These are phyloP conservation scores for Viola pubescens DNA, from an alignment of 441 rosid genomes.

Conservation along the genomic window DNA sequence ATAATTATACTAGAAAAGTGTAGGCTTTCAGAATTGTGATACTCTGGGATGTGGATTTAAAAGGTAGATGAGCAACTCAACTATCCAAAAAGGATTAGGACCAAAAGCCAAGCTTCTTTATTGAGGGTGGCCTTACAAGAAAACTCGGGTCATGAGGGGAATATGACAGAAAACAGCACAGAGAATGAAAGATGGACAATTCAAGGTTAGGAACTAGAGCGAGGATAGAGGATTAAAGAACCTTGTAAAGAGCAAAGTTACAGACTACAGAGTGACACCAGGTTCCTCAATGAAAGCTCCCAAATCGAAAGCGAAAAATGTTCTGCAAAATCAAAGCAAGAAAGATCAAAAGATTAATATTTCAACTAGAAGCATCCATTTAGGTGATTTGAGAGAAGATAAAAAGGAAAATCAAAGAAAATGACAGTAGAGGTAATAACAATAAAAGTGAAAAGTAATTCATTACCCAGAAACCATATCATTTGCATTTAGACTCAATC, in stretches of 20 bases:
- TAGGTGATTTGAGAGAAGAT: conserved; percentile 11
- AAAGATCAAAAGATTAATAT: conserved; percentile 9
- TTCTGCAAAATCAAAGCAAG: conserved; percentile 31
- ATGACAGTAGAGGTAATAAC: conserved; percentile 9
- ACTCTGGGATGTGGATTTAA: not conserved
- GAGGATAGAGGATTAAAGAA: not conserved
- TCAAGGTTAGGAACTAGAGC: not conserved
- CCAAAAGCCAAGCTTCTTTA: not conserved
- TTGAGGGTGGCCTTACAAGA: not conserved
- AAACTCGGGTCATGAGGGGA: not conserved
- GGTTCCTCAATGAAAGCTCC: conserved; percentile 15
- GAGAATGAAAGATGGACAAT: not conserved
- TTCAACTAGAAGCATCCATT: not conserved
- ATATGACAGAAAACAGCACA: not conserved
- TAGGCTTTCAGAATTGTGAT: conserved; percentile 5
- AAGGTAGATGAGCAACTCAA: not conserved
- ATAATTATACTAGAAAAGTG: not conserved
- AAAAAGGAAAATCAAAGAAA: conserved; percentile 14
- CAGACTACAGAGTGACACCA: not conserved
- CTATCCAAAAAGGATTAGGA: not conserved
- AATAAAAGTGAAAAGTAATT: not conserved
- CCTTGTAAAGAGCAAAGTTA: conserved; percentile 1
- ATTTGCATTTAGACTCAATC: not conserved
- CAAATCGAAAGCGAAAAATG: conserved; percentile 8
- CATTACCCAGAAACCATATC: not conserved